Evolutionary conservation across 352 stramenopile species (phyloP).

Genomic region (Phytophthora lateralis): DNA sequence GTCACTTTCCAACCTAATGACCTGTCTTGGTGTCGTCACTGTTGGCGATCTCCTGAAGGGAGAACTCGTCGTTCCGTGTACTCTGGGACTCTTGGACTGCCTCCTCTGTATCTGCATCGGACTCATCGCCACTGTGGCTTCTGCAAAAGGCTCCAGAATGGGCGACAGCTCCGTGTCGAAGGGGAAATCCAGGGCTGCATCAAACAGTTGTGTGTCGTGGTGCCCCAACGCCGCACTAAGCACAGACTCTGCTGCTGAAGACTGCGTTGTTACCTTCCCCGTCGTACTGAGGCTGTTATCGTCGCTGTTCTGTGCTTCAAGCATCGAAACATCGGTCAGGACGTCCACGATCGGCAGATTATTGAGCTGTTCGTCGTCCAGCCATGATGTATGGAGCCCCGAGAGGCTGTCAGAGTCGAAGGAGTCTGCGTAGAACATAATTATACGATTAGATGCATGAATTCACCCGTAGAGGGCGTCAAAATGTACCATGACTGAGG

Average conservation of each 20-base stretch:
- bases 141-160: conserved; percentile 52
- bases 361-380: conserved; percentile 60
- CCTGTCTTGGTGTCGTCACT: conserved; percentile 11
- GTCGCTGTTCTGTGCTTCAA: conserved; percentile 34
- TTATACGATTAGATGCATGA: not conserved
- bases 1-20: conserved; percentile 13
- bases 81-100: conserved; percentile 22
- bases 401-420: conserved; percentile 38
- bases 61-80: conserved; percentile 17
- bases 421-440: conserved; percentile 25
- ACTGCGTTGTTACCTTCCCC: conserved; percentile 39
- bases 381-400: conserved; percentile 39
- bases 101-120: conserved; percentile 26
- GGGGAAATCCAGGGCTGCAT: conserved; percentile 37
- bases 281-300: conserved; percentile 11
- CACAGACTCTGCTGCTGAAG: conserved; percentile 43
- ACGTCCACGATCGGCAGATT: conserved; percentile 39
- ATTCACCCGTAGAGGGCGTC: not conserved
- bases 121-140: conserved; percentile 23
- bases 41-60: conserved; percentile 16
- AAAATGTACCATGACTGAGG: conserved; percentile 29
- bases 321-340: conserved; percentile 29
- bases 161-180: conserved; percentile 61
- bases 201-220: conserved; percentile 31
- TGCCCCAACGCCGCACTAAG: conserved; percentile 39